A percentile compares a stretch with the other conserved stretches of the same genome.
phyloP scores from a whole-genome alignment of 805 yeast species.

The Candida sphagnicola region DNA sequence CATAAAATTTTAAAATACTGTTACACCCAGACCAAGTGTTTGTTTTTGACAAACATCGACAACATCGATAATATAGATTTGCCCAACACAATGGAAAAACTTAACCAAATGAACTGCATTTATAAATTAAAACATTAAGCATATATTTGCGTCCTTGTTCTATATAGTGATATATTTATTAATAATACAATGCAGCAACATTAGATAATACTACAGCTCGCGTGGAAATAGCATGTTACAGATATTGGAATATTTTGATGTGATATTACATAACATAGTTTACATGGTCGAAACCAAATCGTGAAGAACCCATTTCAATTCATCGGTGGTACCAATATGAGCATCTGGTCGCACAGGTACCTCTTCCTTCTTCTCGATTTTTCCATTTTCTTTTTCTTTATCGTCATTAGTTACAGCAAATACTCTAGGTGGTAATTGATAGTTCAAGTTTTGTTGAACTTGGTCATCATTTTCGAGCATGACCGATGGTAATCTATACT shows the following conservation, averaged over 20 bases:
- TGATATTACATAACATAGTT: conserved; percentile 1
- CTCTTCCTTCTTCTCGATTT: conserved; percentile 5
- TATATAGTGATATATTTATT: conserved; percentile 7
- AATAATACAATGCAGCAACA: conserved; percentile 1
- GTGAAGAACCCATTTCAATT: conserved; percentile 66
- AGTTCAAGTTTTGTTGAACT: conserved; percentile 19
- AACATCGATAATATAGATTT: neutral
- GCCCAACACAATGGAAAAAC: conserved; percentile 1
- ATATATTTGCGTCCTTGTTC: neutral
- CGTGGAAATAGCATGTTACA: neutral
- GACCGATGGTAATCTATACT: conserved; percentile 44
- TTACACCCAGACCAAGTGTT: conserved; percentile 2
- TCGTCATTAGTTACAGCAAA: conserved; percentile 1
- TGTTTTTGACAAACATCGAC: conserved; percentile 2
- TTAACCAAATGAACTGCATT: conserved; percentile 9
- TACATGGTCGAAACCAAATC: conserved; percentile 50
- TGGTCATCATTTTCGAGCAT: conserved; percentile 56
- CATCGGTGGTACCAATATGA: conserved; percentile 60
- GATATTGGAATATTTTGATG: neutral
- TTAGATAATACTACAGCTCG: conserved; percentile 1
- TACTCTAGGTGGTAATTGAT: conserved; percentile 26
- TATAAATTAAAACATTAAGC: conserved; percentile 11
- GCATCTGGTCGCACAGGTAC: conserved; percentile 15
- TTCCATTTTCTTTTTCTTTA: conserved; percentile 2
- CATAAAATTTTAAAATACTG: neutral